A percentile compares a stretch with the other conserved stretches of the same genome.
These are phyloP conservation scores for Botryosphaeria agaves DNA, from an alignment of 2,329 filamentous ascomycete species.

Conservation along the genomic window DNA sequence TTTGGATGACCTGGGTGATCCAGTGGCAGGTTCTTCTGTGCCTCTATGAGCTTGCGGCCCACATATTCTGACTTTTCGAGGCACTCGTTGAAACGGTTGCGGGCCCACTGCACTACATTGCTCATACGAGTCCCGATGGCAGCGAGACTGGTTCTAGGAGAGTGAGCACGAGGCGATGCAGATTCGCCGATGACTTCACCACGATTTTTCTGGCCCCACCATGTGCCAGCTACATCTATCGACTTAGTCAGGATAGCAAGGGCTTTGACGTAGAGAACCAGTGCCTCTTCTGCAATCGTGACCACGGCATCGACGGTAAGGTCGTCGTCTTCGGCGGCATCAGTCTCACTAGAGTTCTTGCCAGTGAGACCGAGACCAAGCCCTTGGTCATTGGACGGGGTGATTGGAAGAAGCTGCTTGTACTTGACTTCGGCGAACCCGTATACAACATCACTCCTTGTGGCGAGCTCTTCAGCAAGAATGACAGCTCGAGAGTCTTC, in stretches of 20 bases:
- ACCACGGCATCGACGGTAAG: slow-evolving; percentile 77
- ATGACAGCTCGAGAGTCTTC: slow-evolving; percentile 68
- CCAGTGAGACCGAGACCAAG: slow-evolving; percentile 42
- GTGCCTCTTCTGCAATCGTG: slow-evolving; percentile 76
- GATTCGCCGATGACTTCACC: slow-evolving; percentile 35
- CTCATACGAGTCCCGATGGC: slow-evolving; percentile 58
- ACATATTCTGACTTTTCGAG: slow-evolving; percentile 92
- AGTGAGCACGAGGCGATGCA: slow-evolving; percentile 20
- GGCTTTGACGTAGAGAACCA: slow-evolving; percentile 93
- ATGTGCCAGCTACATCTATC: slow-evolving; percentile 85
- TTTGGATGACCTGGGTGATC: slow-evolving; percentile 76
- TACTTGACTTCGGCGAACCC: slow-evolving; percentile 98
- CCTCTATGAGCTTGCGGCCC: slow-evolving; percentile 71
- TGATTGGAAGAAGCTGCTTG: slow-evolving; percentile 81
- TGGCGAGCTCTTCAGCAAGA: slow-evolving; percentile 79
- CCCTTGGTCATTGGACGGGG: slow-evolving; percentile 59
- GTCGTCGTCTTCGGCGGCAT: slow-evolving; percentile 51
- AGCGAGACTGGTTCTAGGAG: slow-evolving; percentile 20
- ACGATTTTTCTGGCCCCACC: slow-evolving; percentile 74
- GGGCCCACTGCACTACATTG: slow-evolving; percentile 88
- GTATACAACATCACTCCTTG: slow-evolving; percentile 87
- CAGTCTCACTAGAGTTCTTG: slow-evolving; percentile 30
- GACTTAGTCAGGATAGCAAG: slow-evolving; percentile 78
- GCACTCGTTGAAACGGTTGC: slow-evolving; percentile 88
- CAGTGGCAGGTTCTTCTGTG: slow-evolving; percentile 64